Base-by-base conservation (phyloP, 2,329 filamentous ascomycete species). In the Aspergillus nomiae region DNA sequence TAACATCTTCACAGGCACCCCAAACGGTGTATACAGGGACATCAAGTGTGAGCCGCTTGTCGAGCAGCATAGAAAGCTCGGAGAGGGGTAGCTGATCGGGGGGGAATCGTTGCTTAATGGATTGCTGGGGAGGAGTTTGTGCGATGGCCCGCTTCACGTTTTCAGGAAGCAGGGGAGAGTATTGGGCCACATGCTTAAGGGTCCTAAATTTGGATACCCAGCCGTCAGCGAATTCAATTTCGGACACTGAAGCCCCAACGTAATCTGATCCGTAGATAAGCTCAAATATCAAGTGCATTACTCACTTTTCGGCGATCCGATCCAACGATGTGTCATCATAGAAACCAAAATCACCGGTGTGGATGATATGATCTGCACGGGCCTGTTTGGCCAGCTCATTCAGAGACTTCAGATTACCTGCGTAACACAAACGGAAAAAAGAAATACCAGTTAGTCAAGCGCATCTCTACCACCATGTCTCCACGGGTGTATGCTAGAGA, bases 291-390 rank as follows among this genome's bases (percentile, higher is more conserved):
- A 51, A 34, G 48, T 51, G 28, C 9, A 51, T n/a, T 12, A 82
- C 89, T 83, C 82, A 96, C 92, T 99, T 99, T 80, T 99, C 95
- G 46, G 95, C 95, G 82, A 99, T 98, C 74, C 95, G 90, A 74
- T 98, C 94, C 70, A 99, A 84, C 41, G 95, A 99, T 60, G 90
- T 92, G 73, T 96, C 91, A 79, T 99, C 95, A 83, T 99, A 99
- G 83, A 99, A 99, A 67, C 95, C 95, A 77, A 99, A 99, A 79
- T 99, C 95, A 79, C 95, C 95, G 24, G 95, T 99, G 81, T 99
- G 95, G 74, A 99, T 93, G 80, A 99, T 97, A 82, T 97, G 93
- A 81, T 97, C 93, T 73, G 95, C 95, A 77, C 91, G 91, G 66
- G 95, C 94, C 77, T 95, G 91, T 80, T 92, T 96, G 68, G 95